Conservation (phyloP, 305 asterid species). For the Fraxinus platypoda region DNA sequence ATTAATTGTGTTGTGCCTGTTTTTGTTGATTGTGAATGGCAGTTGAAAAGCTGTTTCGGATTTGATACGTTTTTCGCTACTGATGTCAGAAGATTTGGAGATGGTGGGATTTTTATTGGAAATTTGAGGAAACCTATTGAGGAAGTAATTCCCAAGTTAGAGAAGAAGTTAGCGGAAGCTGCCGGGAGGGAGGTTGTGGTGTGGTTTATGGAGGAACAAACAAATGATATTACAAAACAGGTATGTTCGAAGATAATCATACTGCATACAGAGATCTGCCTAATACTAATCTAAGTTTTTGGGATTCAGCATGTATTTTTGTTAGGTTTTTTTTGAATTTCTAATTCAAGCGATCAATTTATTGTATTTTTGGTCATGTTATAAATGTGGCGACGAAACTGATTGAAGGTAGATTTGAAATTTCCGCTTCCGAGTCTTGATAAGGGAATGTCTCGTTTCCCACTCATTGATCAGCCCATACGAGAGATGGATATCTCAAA, state of each 20-base stretch:
- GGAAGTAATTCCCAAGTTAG: conserved; percentile 82
- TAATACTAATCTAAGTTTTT: not conserved
- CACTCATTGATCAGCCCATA: not conserved
- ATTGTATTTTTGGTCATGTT: not conserved
- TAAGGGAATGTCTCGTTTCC: not conserved
- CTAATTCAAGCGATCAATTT: not conserved
- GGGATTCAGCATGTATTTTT: not conserved
- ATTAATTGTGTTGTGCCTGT: conserved; percentile 3
- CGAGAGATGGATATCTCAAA: not conserved
- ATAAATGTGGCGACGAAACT: not conserved
- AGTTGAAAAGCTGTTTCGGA: conserved; percentile 85
- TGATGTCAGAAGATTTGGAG: conserved; percentile 89
- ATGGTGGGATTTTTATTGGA: conserved; percentile 87
- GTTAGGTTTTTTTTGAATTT: not conserved
- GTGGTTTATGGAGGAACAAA: conserved; percentile 89
- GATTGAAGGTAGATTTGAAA: not conserved
- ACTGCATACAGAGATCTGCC: not conserved
- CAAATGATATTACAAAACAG: conserved; percentile 75
- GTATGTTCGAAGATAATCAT: conserved; percentile 30
- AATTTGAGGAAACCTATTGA: conserved; percentile 81
- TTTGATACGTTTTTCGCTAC: conserved; percentile 80
- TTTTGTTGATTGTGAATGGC: conserved; percentile 28
- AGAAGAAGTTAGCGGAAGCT: conserved; percentile 77
- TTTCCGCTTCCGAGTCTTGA: not conserved
- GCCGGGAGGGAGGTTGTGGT: conserved; percentile 84